Evolutionary conservation across 2,329 filamentous ascomycete genomes (phyloP), one percentile per base, ranked within the genome.

Genomic region (Colletotrichum sojae): DNA sequence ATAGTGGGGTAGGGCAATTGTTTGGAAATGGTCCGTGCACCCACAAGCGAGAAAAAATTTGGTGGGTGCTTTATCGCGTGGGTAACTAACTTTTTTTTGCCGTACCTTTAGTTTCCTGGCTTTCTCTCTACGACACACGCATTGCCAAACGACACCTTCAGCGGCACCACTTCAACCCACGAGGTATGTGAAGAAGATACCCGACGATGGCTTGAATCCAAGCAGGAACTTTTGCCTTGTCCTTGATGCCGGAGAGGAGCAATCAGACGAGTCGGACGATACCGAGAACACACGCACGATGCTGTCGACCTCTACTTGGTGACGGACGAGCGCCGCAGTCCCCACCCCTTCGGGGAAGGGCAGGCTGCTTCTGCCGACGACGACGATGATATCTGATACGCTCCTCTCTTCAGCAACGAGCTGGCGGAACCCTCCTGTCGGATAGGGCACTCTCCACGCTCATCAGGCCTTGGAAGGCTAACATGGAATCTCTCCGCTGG

Each of bases 401-500:
- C 87, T 85, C 52, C 83, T 88, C 85, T 85, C 86, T 84, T 83
- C 86, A 85, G 84, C 85, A 88, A 81, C 85, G 89, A 89, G 89
- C 89, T 69, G 86, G 89, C 86, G 90, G 89, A 92, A 91, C 89
- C 89, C 89, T 90, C 84, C 83, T 84, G 83, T 78, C 75, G 18
- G 74, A 79, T 73, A 88, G 89, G 89, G 89, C 89, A 91, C 89
- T 91, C 89, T 91, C 85, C 88, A 86, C 83, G 89, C 89, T 90
- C 84, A 80, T 16, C 80, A 81, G 79, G 86, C 86, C 85, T 84
- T 82, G 79, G 82, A 86, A 87, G 88, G 88, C 89, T 91, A 91
- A 91, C 86, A 66, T 80, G 76, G 73, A 74, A 75, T 68, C 71
- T 75, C 73, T 74, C 66, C 65, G 71, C 55, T 77, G 80, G 80